Conservation (phyloP, 495 filamentous ascomycete species). For the Xylaria castorea region DNA sequence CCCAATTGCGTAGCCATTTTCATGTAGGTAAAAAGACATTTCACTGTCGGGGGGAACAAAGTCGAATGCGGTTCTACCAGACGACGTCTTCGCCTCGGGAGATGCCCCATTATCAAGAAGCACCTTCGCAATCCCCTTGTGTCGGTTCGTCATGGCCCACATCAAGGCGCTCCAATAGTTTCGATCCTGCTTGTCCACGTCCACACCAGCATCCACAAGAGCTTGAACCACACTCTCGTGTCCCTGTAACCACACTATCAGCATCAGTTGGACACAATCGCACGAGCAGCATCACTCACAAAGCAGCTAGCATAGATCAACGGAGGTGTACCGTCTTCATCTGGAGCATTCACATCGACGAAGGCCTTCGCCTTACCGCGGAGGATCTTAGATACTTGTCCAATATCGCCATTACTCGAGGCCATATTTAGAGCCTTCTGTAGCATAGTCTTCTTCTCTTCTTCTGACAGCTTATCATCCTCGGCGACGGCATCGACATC, state of each 20-base stretch:
- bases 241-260: slow-evolving; percentile 59
- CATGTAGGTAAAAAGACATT: slow-evolving; percentile 91
- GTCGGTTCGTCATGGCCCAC: slow-evolving; percentile 99
- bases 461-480: slow-evolving; percentile 74
- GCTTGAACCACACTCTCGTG: slow-evolving; percentile 89
- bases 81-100: slow-evolving; percentile 91
- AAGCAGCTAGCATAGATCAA: slow-evolving; percentile 99
- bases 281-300: slow-evolving; percentile 61
- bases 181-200: slow-evolving; percentile 91
- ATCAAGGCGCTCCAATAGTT: slow-evolving; percentile 98
- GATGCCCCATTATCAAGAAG: slow-evolving; percentile 93
- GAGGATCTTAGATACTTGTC: slow-evolving; percentile 77
- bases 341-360: slow-evolving; percentile 87
- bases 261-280: background rate
- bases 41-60: slow-evolving; percentile 95
- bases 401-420: slow-evolving; percentile 92
- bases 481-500: slow-evolving; percentile 81
- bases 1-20: slow-evolving; percentile 91
- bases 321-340: slow-evolving; percentile 93
- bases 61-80: slow-evolving; percentile 94
- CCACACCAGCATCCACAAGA: slow-evolving; percentile 84
- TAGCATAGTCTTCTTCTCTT: slow-evolving; percentile 78
- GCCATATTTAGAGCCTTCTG: slow-evolving; percentile 94
- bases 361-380: slow-evolving; percentile 75
- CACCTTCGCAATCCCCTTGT: slow-evolving; percentile 92